A percentile compares a stretch with the other conserved stretches of the same genome.
These are phyloP conservation scores for Talaromyces funiculosus DNA, from an alignment of 2,329 filamentous ascomycete species.

Conservation along the genomic window DNA sequence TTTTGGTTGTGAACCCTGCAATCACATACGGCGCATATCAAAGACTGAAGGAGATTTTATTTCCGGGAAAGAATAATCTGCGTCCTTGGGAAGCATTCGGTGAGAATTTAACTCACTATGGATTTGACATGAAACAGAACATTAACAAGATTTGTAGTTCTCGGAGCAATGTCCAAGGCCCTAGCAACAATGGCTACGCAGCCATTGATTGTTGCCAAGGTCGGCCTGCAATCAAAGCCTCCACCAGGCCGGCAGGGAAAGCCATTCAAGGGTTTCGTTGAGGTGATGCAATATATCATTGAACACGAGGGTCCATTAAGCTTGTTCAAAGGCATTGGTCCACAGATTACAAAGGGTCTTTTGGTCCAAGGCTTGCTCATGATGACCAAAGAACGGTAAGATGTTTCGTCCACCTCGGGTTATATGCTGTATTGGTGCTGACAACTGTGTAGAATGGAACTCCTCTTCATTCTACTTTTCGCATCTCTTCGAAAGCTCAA, in stretches of 20 bases:
- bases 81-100: constrained; percentile 84
- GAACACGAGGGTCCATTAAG: constrained; percentile 75
- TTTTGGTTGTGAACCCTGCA: constrained; percentile 90
- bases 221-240: constrained; percentile 88
- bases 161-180: constrained; percentile 88
- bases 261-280: constrained; percentile 85
- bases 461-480: constrained; percentile 80
- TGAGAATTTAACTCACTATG: constrained; percentile 32
- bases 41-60: constrained; percentile 70
- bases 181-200: constrained; percentile 89
- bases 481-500: constrained; percentile 70
- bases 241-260: constrained; percentile 78
- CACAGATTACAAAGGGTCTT: constrained; percentile 87
- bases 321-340: constrained; percentile 95
- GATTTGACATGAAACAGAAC: constrained; percentile 34
- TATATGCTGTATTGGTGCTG: not conserved
- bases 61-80: constrained; percentile 68
- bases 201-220: constrained; percentile 94
- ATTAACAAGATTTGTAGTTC: constrained; percentile 49
- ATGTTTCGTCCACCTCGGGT: not conserved
- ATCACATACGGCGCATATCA: constrained; percentile 98
- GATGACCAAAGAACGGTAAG: constrained; percentile 95
- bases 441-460: constrained; percentile 61
- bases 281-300: constrained; percentile 93
- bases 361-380: constrained; percentile 93